Conservation (phyloP, 768 basidiomycete genomes). For the Tylopilus sp. region DNA sequence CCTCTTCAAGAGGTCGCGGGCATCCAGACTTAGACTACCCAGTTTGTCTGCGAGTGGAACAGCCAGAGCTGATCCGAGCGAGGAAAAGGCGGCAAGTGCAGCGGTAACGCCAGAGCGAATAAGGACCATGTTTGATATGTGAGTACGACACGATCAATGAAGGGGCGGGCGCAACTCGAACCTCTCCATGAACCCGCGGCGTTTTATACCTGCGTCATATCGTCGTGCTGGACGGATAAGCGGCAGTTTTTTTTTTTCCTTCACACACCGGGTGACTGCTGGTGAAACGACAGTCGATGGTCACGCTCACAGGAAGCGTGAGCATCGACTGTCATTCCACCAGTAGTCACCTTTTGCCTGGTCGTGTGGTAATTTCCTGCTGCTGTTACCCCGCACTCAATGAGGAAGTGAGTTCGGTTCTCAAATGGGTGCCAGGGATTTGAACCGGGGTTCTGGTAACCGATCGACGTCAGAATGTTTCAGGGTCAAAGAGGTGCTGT, state of each 20-base stretch:
- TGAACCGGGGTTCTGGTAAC: no score
- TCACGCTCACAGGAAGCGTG: not conserved
- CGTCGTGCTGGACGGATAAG: not conserved
- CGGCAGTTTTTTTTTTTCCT: not conserved
- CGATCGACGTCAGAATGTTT: no score
- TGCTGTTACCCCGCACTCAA: no score
- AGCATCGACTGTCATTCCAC: no score
- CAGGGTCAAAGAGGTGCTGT: no score
- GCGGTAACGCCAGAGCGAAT: not conserved
- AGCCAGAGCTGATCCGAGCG: constrained; percentile 6
- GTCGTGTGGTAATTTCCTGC: no score
- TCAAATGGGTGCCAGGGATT: no score
- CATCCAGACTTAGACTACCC: constrained; percentile 12
- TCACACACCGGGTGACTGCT: not conserved
- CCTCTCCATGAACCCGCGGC: not conserved
- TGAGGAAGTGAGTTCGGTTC: no score
- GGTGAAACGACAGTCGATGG: not conserved
- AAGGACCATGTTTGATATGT: constrained; percentile 8
- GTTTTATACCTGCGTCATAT: not conserved
- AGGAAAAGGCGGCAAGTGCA: constrained; percentile 1
- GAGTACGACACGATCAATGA: not conserved
- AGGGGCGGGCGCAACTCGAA: not conserved
- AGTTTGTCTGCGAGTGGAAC: constrained; percentile 17
- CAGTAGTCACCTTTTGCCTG: no score
- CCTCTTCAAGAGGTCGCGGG: constrained; percentile 17